Evolutionary conservation across 2,329 filamentous ascomycete species (phyloP).

Genomic region (Fonsecaea nubica): DNA sequence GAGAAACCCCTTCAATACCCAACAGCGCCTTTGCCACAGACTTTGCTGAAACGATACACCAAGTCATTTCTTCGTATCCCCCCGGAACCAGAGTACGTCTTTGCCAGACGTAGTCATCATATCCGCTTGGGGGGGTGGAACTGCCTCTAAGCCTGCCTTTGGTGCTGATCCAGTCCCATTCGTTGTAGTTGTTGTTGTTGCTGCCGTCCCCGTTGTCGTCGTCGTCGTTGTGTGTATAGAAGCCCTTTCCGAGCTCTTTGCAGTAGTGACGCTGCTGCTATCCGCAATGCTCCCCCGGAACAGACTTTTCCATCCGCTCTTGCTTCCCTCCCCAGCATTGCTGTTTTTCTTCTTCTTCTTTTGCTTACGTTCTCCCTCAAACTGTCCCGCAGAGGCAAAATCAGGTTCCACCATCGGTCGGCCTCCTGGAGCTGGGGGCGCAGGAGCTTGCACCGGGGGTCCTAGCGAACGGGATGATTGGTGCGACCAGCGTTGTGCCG

Average conservation of each 20-base stretch:
- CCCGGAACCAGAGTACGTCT: constrained; percentile 36
- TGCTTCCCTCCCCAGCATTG: constrained; percentile 26
- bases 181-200: background rate
- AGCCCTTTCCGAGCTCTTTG: constrained; percentile 12
- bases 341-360: constrained; percentile 32
- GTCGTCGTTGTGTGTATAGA: background rate
- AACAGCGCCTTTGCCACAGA: background rate
- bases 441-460: constrained; percentile 33
- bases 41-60: constrained; percentile 15
- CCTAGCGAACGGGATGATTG: constrained; percentile 31
- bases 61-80: constrained; percentile 40
- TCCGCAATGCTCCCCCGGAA: constrained; percentile 52
- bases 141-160: background rate
- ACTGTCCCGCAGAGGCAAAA: constrained; percentile 35
- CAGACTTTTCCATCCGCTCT: constrained; percentile 40
- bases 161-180: background rate
- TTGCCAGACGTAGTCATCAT: constrained; percentile 33
- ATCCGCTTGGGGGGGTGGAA: constrained; percentile 11
- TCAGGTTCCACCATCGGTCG: constrained; percentile 40
- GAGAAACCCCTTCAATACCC: background rate
- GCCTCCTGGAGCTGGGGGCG: constrained; percentile 38
- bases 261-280: constrained; percentile 45
- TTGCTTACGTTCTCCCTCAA: constrained; percentile 37
- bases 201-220: background rate
- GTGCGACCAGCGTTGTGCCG: constrained; percentile 33